phyloP scores from a whole-genome alignment of 2,329 filamentous ascomycete genomes.

The Calonectria hawksworthii region DNA sequence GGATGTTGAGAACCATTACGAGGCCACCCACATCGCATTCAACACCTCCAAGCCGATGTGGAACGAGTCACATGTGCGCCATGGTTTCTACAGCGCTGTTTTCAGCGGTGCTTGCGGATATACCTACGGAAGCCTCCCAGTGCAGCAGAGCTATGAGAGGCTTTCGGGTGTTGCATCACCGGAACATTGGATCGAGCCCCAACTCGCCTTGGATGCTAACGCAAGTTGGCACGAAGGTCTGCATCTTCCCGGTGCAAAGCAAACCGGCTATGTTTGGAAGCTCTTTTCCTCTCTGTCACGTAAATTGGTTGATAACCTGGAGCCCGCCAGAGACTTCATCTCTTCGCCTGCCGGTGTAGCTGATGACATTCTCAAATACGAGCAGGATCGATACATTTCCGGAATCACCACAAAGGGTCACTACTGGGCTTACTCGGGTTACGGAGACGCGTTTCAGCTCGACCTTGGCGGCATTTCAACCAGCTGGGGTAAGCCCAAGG shows the following conservation, averaged over 20 bases:
- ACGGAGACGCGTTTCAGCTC: not conserved
- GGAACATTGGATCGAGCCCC: not conserved
- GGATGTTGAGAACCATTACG: conserved; percentile 1
- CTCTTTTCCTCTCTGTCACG: not conserved
- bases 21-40: conserved; percentile 1
- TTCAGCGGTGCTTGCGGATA: not conserved
- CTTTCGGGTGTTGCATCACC: not conserved
- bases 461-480: not conserved
- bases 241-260: not conserved
- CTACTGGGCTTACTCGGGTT: not conserved
- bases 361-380: not conserved
- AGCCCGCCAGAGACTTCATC: not conserved
- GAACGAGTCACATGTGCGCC: not conserved
- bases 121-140: not conserved
- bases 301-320: not conserved
- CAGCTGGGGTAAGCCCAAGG: not conserved
- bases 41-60: conserved; percentile 3
- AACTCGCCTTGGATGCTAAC: not conserved
- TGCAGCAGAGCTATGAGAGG: not conserved
- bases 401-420: not conserved
- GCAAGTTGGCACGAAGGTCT: not conserved
- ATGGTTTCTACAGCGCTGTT: not conserved
- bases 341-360: not conserved
- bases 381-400: not conserved
- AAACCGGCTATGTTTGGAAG: conserved; percentile 3